Base-by-base conservation (phyloP, 345 rosid genomes). In the Lepidium africanum region DNA sequence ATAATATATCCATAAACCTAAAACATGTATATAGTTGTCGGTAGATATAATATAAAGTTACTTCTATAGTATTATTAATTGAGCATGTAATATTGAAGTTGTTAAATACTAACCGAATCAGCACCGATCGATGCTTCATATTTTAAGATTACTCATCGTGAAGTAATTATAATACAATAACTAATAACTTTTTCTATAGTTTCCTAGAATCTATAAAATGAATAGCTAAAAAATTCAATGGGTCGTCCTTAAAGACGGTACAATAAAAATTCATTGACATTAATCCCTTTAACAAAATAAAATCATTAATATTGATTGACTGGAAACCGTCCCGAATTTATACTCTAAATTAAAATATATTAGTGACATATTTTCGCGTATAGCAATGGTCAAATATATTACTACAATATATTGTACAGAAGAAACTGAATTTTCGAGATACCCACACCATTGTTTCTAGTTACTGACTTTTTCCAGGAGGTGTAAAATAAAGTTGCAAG, bases 21-120 rank as follows among this genome's bases (percentile, higher is more conserved):
- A 25, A 59, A 59, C 9, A 59, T 13, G 11, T 59, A 42, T 53
- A 67, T 59, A 46, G 19, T 59, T 57, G 66, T 42, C 72, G 67
- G 50, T 45, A 73, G 23, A 40, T 38, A 65, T 37, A 23, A 35
- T 42, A 32, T 51, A 42, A 66, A 52, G 51, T 65, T 48, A 33
- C 6, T 36, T 41, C 10, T 17, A 10, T 59, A 2, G 4, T 2
- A 60, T 45, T 9, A 59, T 67, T 25, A 60, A 27, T 23, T 60
- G 54, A 45, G 63, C 57, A 50, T 59, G 37, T 52, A 52, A 60
- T 67, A 67, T 8, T 53, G 64, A 53, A 52, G 69, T 54, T 67
- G 69, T 67, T 67, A 45, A 52, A 67, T 52, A 67, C 59, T 67
- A 74, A 74, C 78, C 17, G 62, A 66, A 74, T 59, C 77, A 74